Conservation (phyloP, 208 protist species). For the Tritrichomonas foetus region DNA sequence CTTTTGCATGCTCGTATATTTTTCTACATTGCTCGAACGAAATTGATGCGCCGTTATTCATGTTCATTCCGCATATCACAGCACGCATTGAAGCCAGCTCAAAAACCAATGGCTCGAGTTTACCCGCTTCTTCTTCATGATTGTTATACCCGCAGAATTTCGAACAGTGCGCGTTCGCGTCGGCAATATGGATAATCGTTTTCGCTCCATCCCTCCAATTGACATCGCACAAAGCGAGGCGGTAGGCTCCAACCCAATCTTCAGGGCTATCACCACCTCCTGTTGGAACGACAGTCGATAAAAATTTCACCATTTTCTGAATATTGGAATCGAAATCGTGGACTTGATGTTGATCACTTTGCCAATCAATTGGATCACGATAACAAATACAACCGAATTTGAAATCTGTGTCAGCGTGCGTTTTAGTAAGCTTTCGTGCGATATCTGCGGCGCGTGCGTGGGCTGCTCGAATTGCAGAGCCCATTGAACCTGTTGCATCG, state of each 20-base stretch:
- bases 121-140: too few species aligned
- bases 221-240: not conserved
- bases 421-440: not conserved
- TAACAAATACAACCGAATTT: not conserved
- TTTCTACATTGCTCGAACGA: too few species aligned
- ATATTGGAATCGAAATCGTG: not conserved
- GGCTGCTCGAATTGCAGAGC: not conserved
- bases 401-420: not conserved
- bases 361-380: not conserved
- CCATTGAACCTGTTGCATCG: not conserved
- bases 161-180: too few species aligned
- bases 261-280: conserved; percentile 1
- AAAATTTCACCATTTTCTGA: not conserved
- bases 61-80: too few species aligned
- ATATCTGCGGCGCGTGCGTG: not conserved
- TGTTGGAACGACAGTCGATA: not conserved
- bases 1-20: too few species aligned
- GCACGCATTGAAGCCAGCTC: too few species aligned
- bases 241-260: not conserved
- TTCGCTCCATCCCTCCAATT: too few species aligned
- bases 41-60: too few species aligned
- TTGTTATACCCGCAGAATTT: too few species aligned
- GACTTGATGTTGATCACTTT: not conserved
- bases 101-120: too few species aligned
- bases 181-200: too few species aligned